These are phyloP conservation scores for Scopulariopsis brevicaulis DNA, from an alignment of 2,329 filamentous ascomycete species.

Conservation along the genomic window DNA sequence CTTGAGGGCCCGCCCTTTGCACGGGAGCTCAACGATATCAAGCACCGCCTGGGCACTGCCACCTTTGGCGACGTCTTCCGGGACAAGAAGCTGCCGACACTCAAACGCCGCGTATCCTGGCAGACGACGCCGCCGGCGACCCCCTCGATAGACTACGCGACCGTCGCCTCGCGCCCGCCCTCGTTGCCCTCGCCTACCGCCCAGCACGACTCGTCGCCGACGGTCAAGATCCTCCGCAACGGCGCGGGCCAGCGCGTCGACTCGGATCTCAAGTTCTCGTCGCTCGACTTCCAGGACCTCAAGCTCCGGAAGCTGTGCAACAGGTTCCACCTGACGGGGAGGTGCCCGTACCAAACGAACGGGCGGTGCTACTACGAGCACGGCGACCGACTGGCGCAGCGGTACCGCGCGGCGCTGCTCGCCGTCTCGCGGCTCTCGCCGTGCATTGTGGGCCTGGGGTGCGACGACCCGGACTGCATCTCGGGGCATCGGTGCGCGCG, in stretches of 20 bases:
- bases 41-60: slow-evolving; percentile 13
- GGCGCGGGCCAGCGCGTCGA: slow-evolving; percentile 17
- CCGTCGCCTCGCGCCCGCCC: slow-evolving; percentile 7
- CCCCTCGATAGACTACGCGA: slow-evolving; percentile 9
- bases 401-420: slow-evolving; percentile 15
- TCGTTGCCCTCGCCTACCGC: background rate
- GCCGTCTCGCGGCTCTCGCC: slow-evolving; percentile 16
- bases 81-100: slow-evolving; percentile 12
- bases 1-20: slow-evolving; percentile 25
- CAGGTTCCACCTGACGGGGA: slow-evolving; percentile 16
- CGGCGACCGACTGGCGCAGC: slow-evolving; percentile 9
- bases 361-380: slow-evolving; percentile 16
- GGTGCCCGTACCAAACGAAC: slow-evolving; percentile 6
- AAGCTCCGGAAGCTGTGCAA: slow-evolving; percentile 20
- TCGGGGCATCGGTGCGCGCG: slow-evolving; percentile 11
- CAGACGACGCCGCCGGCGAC: slow-evolving; percentile 9
- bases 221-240: slow-evolving; percentile 10
- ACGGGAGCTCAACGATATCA: slow-evolving; percentile 19
- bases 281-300: slow-evolving; percentile 11
- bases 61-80: slow-evolving; percentile 14
- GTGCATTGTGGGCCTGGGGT: slow-evolving; percentile 15
- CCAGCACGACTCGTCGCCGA: too few relatives aligned
- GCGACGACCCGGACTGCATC: slow-evolving; percentile 12
- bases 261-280: slow-evolving; percentile 9
- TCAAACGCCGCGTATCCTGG: slow-evolving; percentile 10